Conservation (phyloP, 768 basidiomycete species). For the Pleurotus salmoneostramineus region DNA sequence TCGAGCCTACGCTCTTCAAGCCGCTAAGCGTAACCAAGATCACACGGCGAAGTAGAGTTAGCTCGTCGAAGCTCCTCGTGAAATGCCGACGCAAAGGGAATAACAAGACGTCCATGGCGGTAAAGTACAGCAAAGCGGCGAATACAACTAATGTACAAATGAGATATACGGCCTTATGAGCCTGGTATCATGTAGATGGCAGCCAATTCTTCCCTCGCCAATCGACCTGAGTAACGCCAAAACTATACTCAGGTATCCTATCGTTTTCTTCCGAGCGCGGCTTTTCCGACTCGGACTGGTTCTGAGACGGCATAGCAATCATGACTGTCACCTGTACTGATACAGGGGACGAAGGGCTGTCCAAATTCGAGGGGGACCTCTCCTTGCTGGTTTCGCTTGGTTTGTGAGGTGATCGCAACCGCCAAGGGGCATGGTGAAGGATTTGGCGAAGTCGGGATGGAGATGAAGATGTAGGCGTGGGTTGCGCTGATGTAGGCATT, state of each 20-base stretch:
- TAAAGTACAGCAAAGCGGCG: too few relatives aligned
- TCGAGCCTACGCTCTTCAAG: too few relatives aligned
- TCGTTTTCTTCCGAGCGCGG: neutral
- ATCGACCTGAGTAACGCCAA: constrained; percentile 37
- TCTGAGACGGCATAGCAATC: constrained; percentile 40
- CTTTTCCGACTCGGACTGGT: neutral
- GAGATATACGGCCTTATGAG: neutral
- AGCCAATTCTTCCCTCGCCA: constrained; percentile 17
- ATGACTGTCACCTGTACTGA: constrained; percentile 38
- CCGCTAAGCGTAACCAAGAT: too few relatives aligned
- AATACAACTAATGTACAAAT: neutral
- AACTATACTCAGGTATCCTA: constrained; percentile 32
- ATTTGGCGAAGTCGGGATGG: neutral
- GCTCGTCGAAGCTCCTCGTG: too few relatives aligned
- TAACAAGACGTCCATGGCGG: too few relatives aligned
- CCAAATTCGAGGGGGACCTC: neutral
- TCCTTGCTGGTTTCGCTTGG: neutral
- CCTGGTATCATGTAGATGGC: neutral
- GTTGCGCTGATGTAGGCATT: constrained; percentile 8
- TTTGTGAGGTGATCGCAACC: neutral
- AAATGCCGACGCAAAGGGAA: too few relatives aligned
- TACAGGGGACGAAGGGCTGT: constrained; percentile 12
- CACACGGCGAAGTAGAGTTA: too few relatives aligned
- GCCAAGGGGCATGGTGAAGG: neutral
- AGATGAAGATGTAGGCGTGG: neutral